These are phyloP conservation scores for Juncus effusus DNA, from an alignment of 176 grass and related monocot species.

Conservation along the genomic window DNA sequence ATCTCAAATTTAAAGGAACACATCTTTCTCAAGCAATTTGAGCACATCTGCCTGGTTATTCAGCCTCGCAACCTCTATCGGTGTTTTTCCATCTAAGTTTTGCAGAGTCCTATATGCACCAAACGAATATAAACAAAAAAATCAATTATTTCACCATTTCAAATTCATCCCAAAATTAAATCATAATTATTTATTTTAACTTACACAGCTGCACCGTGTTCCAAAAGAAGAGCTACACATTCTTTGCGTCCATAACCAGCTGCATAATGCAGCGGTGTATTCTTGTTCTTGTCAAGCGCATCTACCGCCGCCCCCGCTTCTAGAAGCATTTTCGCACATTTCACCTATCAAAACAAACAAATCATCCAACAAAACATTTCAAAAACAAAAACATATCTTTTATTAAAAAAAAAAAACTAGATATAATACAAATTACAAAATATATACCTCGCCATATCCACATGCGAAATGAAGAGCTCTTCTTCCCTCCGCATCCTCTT, in stretches of 20 bases:
- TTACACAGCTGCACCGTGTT: conserved; percentile 72
- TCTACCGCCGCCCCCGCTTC: conserved; percentile 58
- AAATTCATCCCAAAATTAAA: not conserved
- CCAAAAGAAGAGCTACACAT: conserved; percentile 73
- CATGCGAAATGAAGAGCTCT: conserved; percentile 86
- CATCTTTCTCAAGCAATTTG: conserved; percentile 93
- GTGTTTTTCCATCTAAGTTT: conserved; percentile 85
- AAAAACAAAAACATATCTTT: not conserved
- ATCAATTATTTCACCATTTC: not conserved
- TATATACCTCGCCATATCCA: conserved; percentile 81
- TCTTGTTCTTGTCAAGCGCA: conserved; percentile 85
- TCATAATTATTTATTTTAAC: conserved; percentile 13
- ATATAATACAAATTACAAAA: not conserved
- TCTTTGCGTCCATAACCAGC: conserved; percentile 80
- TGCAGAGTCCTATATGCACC: conserved; percentile 30
- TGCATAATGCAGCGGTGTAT: conserved; percentile 87
- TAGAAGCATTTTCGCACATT: conserved; percentile 64
- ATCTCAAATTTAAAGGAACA: conserved; percentile 47
- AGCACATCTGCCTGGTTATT: conserved; percentile 87
- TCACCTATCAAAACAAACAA: conserved; percentile 25
- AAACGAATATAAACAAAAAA: not conserved
- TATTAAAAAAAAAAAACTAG: not conserved
- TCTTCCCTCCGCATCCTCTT: conserved; percentile 88
- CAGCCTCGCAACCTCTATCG: conserved; percentile 84
- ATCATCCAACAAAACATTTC: not conserved